phyloP scores from a whole-genome alignment of 306 rosid species.

The Lotus japonicus region DNA sequence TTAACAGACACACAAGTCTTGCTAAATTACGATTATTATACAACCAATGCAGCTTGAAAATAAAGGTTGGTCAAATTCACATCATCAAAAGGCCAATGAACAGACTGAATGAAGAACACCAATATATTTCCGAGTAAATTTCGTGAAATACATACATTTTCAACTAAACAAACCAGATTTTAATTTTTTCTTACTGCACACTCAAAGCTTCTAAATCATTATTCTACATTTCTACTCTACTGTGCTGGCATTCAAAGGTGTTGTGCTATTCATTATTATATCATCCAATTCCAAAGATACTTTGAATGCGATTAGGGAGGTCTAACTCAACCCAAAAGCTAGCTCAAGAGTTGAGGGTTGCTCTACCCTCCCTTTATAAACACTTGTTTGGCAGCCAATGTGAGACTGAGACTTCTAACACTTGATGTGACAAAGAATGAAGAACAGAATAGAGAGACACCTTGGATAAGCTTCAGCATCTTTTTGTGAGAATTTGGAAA shows the following conservation, averaged over 20 bases:
- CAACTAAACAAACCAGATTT: not conserved
- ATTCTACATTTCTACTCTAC: not conserved
- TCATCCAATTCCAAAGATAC: too few species aligned
- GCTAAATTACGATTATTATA: not conserved
- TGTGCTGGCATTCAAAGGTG: not conserved
- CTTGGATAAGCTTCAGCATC: conserved; percentile 24
- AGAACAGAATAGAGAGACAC: conserved; percentile 19
- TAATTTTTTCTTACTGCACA: not conserved
- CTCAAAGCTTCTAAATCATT: not conserved
- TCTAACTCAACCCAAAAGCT: too few species aligned
- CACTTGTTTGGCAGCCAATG: too few species aligned
- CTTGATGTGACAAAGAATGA: too few species aligned
- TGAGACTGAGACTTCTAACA: too few species aligned
- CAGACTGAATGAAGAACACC: conserved; percentile 11
- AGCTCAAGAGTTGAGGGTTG: too few species aligned
- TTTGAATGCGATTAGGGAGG: too few species aligned
- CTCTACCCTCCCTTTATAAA: too few species aligned
- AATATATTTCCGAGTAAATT: not conserved
- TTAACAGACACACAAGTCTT: not conserved
- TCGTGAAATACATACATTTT: not conserved
- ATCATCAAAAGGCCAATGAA: conserved; percentile 2
- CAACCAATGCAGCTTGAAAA: conserved; percentile 7
- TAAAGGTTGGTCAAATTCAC: conserved; percentile 8
- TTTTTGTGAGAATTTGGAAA: too few species aligned
- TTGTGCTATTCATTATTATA: too few species aligned